Evolutionary conservation across 805 yeast species (phyloP).

Genomic region (Schizosaccharomyces cryophilus): DNA sequence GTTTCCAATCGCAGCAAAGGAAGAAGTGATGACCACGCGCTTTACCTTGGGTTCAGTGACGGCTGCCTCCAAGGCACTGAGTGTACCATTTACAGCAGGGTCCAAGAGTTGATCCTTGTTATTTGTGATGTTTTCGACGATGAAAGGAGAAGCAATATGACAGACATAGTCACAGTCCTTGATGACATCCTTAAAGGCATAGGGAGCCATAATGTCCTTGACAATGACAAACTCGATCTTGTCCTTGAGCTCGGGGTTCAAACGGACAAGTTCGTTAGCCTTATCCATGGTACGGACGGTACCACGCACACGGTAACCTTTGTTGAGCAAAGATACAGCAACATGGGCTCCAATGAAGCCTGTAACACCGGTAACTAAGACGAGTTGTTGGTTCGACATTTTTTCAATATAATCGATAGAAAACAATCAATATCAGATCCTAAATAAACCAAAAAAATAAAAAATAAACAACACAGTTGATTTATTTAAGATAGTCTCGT

Average conservation of each 20-base stretch:
- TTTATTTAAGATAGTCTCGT: too few relatives aligned
- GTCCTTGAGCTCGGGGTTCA: background rate
- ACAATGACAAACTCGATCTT: background rate
- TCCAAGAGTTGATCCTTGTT: conserved; percentile 17
- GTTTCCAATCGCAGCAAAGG: conserved; percentile 25
- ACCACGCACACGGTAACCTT: conserved; percentile 1
- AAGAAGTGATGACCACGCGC: conserved; percentile 25
- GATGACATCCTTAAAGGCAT: conserved; percentile 15
- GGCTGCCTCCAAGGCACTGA: conserved; percentile 20
- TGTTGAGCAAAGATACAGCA: background rate
- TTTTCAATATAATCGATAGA: background rate
- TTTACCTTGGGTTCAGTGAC: conserved; percentile 17
- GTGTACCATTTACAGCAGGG: conserved; percentile 27
- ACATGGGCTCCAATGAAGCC: conserved; percentile 1
- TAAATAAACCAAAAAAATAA: too few relatives aligned
- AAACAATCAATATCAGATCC: too few relatives aligned
- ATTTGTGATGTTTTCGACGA: conserved; percentile 11
- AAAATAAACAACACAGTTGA: too few relatives aligned
- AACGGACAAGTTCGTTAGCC: background rate
- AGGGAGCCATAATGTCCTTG: conserved; percentile 21
- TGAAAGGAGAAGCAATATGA: conserved; percentile 19
- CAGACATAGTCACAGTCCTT: conserved; percentile 12
- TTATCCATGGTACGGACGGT: background rate
- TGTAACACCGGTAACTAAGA: conserved; percentile 2
- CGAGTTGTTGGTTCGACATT: background rate